Conservation (phyloP, 2,329 filamentous ascomycete species). For the Zasmidium citrigriseum region DNA sequence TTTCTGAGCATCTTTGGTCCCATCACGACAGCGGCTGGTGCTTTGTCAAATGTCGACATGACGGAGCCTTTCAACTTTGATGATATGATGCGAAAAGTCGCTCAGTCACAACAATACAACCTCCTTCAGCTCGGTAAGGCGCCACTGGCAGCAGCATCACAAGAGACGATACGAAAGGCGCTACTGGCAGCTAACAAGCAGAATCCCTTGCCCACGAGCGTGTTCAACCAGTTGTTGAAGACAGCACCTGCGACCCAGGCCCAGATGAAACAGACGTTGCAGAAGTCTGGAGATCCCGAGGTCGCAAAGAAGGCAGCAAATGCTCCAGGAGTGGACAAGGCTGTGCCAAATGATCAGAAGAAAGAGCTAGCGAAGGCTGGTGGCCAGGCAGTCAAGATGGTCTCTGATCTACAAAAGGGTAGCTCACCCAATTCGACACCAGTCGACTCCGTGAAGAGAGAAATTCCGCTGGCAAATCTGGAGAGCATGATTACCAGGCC, state of each 20-base stretch:
- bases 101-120: constrained; percentile 35
- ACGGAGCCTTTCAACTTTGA: constrained; percentile 39
- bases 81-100: constrained; percentile 35
- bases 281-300: constrained; percentile 24
- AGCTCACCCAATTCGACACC: constrained; percentile 14
- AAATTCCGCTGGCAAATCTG: constrained; percentile 35
- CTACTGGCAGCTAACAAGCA: constrained; percentile 33
- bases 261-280: constrained; percentile 29
- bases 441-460: constrained; percentile 25
- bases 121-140: constrained; percentile 29
- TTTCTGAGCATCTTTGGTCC: constrained; percentile 55
- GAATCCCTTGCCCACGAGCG: constrained; percentile 28
- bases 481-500: constrained; percentile 38
- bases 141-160: constrained; percentile 28
- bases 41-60: constrained; percentile 47
- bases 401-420: constrained; percentile 9
- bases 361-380: constrained; percentile 25
- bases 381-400: constrained; percentile 15
- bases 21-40: constrained; percentile 52
- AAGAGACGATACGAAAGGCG: constrained; percentile 34
- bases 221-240: constrained; percentile 32
- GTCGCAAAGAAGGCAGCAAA: constrained; percentile 28
- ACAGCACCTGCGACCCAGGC: constrained; percentile 31
- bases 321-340: constrained; percentile 25
- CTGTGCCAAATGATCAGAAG: constrained; percentile 24